Evolutionary conservation across 176 grass and related monocot species (phyloP), one percentile per base, ranked within the genome.

Genomic region (Avena sativa): DNA sequence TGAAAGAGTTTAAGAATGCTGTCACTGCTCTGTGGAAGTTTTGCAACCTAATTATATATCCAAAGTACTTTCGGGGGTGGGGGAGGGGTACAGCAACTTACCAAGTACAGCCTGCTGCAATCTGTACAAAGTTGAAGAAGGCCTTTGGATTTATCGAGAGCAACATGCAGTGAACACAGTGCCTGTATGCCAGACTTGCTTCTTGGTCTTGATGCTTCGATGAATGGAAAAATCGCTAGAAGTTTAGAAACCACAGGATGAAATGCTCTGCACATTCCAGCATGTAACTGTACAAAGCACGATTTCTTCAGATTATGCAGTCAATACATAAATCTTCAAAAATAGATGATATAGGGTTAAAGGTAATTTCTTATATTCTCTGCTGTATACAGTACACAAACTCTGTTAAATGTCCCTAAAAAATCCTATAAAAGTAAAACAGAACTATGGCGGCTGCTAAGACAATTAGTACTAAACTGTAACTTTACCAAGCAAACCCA

Each of bases 181-280:
- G 94, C 81, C 66, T 99, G 94, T 87, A 99, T 96, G 55, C 97
- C 97, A 85, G 97, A 94, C 84, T 93, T 99, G 87, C 94, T 96
- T 93, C 97, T 99, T 28, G 97, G 97, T 67, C 94, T 92, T 70
- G 94, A 90, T 43, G 97, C 97, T 89, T 99, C 97, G 80, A 99
- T 94, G 40, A 91, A 91, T 46, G 97, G 90, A 77, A 99, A 99
- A 79, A 99, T 91, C 12, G 81, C 89, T 87, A 94, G 30, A 25
- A 99, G 90, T 81, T 91, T 99, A 51, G 87, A 91, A 65, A 99
- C 94, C 50, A 87, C 87, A 8, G 90, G 87, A 74, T 91, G 86
- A 58, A 99, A 89, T 61, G 86, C 66, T 88, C 86, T 90, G 61
- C 89, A 96, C 74, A 99, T 91, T 86, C 89, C 92, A 46, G 89